Evolutionary conservation across 2,329 filamentous ascomycete species (phyloP), one percentile per base, ranked within the genome.

Genomic region (Penicillium brevicompactum): DNA sequence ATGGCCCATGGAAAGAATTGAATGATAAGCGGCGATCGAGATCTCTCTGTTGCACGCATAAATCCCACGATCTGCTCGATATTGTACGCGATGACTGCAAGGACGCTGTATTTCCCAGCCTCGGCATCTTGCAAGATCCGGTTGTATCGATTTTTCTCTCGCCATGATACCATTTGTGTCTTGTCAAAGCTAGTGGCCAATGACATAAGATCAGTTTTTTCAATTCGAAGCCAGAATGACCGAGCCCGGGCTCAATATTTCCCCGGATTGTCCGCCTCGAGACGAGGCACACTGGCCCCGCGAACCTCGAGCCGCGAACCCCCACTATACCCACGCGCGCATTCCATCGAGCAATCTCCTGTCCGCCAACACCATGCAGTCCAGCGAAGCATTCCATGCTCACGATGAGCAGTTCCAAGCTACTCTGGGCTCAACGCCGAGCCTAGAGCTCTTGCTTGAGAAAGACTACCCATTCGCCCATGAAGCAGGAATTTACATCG

Each of bases 1-100:
- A 90, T 80, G 0, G 87, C 87, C 88, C 88, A 90, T 16, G 88
- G 88, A 72, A 91, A 90, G 62, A 90, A 83, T 22, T 88, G 84
- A 63, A 90, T 84, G 78, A 90, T 89, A 55, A 86, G 81, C 0
- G 88, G 87, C 0, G 87, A 87, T 44, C 78, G 78, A 57, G 87
- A 87, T 21, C 82, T 80, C 74, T 90, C 87, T 56, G 88, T 87
- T 7, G 88, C 88, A 61, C 82, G 82, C 44, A 90, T 84, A 4
- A 84, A 85, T 2, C 85, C 87, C 24, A 90, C 77, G 61, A 91
- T 86, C 45, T 84, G 84, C 75, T 91, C 88, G 55, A 90, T 76
- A 67, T 90, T 88, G 78, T 90, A 88, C 34, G 57, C 54, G 37
- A 59, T 59, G 21, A 54, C 54, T 22, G 57, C 54, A 4, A 82